Evolutionary conservation across 176 grass and related monocot genomes (phyloP), one percentile per base, ranked within the genome.

Genomic region (Puya raimondii): DNA sequence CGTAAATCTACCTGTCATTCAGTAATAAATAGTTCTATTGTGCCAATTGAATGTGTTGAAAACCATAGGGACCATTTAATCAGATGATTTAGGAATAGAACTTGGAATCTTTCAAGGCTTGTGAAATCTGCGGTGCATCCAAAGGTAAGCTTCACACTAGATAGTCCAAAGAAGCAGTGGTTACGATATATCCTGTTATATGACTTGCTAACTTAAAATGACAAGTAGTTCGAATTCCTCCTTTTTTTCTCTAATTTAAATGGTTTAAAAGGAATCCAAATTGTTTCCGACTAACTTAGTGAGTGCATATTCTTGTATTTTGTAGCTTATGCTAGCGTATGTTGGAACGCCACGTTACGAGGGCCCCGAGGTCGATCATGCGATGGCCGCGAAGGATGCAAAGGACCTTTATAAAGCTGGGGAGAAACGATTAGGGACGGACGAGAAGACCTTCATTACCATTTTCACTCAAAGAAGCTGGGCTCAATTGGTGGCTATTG

Each of bases 361-460:
- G 78, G 95, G 95, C 9, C 87, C 87, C 71, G 82, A 93, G 80
- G 84, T 86, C 72, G 95, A 99, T 94, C 90, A 77, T 76, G 70
- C 78, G 13, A 86, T 84, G 75, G 90, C 84, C 52, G 77, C 87
- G 74, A 82, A 83, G 68, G 90, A 91, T 91, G 90, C 95, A 48
- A 99, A 94, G 23, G 95, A 90, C 72, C 79, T 99, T 23, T 94
- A 88, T 70, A 99, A 88, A 99, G 95, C 95, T 78, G 95, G 90
- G 51, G 95, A 99, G 80, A 99, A 94, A 80, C 82, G 71, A 59
- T 22, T 99, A 26, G 95, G 95, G 49, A 99, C 95, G 10, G 95
- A 94, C 75, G 90, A 99, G 73, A 90, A 88, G 74, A 76, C 70
- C 51, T 99, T 99, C 67, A 94, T 91, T 58, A 80, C 81, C 33